These are phyloP conservation scores for Kuraishia borneana DNA, from an alignment of 805 yeast species.

Conservation along the genomic window DNA sequence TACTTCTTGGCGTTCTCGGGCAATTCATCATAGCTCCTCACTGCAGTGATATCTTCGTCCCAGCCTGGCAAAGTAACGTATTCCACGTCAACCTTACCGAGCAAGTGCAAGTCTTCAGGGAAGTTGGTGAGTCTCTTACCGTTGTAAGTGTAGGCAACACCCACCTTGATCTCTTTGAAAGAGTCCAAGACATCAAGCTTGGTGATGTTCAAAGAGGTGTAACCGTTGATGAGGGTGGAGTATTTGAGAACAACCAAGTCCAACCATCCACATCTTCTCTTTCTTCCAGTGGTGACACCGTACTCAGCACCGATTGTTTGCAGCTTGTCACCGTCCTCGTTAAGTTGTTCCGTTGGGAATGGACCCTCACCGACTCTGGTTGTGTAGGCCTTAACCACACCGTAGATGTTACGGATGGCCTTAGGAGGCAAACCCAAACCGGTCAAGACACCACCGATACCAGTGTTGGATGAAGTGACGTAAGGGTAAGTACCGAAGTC, in stretches of 20 bases:
- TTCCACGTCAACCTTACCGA: constrained; percentile 87
- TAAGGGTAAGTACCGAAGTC: constrained; percentile 98
- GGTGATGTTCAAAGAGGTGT: constrained; percentile 88
- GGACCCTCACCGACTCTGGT: constrained; percentile 99
- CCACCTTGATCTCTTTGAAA: constrained; percentile 81
- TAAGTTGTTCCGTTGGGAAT: constrained; percentile 95
- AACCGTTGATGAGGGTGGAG: constrained; percentile 87
- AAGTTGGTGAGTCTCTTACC: constrained; percentile 69
- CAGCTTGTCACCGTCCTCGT: constrained; percentile 73
- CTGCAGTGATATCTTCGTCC: constrained; percentile 70
- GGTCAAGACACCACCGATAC: constrained; percentile 96
- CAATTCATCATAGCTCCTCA: constrained; percentile 61
- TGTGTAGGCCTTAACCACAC: constrained; percentile 97
- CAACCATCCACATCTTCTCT: constrained; percentile 99
- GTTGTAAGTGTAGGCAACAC: constrained; percentile 67
- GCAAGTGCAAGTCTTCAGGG: constrained; percentile 82
- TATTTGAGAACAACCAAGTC: constrained; percentile 91
- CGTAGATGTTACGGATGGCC: constrained; percentile 68
- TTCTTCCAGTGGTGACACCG: constrained; percentile 98
- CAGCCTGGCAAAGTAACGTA: constrained; percentile 93
- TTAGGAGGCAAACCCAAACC: constrained; percentile 96
- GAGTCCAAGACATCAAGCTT: constrained; percentile 91
- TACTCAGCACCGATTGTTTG: constrained; percentile 90
- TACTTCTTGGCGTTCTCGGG: constrained; percentile 85
- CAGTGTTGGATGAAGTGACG: constrained; percentile 92